These are phyloP conservation scores for Luzula sylvatica DNA, from an alignment of 176 grass and related monocot genomes.

Conservation along the genomic window DNA sequence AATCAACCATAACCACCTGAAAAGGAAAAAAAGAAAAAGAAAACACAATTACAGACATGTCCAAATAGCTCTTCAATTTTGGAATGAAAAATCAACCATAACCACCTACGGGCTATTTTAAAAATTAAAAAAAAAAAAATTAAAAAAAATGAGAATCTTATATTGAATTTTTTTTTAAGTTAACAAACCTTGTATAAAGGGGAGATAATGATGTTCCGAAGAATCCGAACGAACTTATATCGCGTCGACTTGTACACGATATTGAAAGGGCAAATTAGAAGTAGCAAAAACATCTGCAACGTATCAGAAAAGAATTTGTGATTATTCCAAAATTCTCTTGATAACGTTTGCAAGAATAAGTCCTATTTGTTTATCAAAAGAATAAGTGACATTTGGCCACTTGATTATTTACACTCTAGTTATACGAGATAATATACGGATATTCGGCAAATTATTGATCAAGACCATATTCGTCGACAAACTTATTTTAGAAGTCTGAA, in stretches of 20 bases:
- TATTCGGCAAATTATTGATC: neutral
- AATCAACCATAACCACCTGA: slow-evolving; percentile 98
- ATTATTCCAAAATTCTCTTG: slow-evolving; percentile 20
- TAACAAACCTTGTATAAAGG: slow-evolving; percentile 81
- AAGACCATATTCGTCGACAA: slow-evolving; percentile 5
- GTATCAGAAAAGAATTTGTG: slow-evolving; percentile 16
- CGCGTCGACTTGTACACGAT: slow-evolving; percentile 64
- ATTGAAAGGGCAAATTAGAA: slow-evolving; percentile 84
- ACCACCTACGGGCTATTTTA: no score
- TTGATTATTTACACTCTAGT: neutral
- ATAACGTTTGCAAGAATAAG: slow-evolving; percentile 16
- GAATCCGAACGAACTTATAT: slow-evolving; percentile 61
- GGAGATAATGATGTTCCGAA: slow-evolving; percentile 87
- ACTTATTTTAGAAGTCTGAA: no score
- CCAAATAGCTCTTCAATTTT: no score
- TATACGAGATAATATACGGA: no score
- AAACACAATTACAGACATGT: no score
- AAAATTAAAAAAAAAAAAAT: no score
- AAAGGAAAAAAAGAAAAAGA: neutral
- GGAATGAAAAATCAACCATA: no score
- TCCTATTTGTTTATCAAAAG: no score
- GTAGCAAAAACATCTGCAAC: slow-evolving; percentile 56
- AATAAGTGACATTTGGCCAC: neutral
- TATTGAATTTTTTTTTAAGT: neutral
- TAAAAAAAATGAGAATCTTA: neutral